Evolutionary conservation across 441 rosid species (phyloP).

Genomic region (Omphalea diandra): DNA sequence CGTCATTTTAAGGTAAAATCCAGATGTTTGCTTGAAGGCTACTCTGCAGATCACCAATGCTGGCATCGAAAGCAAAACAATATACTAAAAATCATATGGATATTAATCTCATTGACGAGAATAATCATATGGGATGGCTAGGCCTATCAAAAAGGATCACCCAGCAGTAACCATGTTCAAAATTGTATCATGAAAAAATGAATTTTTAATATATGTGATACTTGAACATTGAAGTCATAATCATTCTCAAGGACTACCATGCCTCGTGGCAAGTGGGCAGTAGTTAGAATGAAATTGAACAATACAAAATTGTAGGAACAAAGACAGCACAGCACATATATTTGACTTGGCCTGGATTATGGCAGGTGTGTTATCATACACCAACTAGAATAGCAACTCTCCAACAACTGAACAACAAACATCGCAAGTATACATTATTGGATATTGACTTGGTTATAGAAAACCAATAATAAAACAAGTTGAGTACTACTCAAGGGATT

Average conservation of each 20-base stretch:
- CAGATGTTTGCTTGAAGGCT: not conserved
- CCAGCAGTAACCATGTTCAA: too few species aligned
- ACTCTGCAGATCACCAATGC: not conserved
- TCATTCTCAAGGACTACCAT: not conserved
- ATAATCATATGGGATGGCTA: not conserved
- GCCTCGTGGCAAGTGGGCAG: not conserved
- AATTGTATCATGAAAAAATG: not conserved
- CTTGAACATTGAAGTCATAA: constrained; percentile 8
- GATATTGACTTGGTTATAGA: constrained; percentile 16
- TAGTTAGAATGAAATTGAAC: not conserved
- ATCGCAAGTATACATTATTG: constrained; percentile 6
- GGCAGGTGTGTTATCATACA: constrained; percentile 38
- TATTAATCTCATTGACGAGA: not conserved
- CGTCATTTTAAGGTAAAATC: not conserved
- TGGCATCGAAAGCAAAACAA: not conserved
- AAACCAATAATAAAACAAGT: constrained; percentile 18
- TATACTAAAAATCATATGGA: not conserved
- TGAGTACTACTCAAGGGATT: constrained; percentile 9
- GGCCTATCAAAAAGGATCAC: too few species aligned
- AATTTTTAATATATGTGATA: not conserved
- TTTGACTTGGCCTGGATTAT: constrained; percentile 29
- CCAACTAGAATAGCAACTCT: constrained; percentile 43
- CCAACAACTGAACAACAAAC: constrained; percentile 41
- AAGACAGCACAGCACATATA: constrained; percentile 5
- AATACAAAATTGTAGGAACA: not conserved